These are phyloP conservation scores for Ustilago shanxiensis DNA, from an alignment of 1,284 basidiomycete species.

Conservation along the genomic window DNA sequence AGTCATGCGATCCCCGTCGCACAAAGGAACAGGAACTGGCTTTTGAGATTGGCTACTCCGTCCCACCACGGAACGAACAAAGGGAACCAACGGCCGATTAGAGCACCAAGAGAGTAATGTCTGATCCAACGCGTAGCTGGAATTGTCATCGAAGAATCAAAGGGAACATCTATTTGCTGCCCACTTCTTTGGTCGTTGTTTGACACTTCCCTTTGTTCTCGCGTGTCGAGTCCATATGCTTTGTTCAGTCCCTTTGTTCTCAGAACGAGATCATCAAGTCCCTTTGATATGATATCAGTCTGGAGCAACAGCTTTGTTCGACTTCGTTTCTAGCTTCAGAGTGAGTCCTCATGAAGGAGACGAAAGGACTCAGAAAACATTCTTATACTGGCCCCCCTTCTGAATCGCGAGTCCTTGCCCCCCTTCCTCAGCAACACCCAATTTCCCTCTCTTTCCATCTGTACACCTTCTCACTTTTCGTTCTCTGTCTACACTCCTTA, in stretches of 20 bases:
- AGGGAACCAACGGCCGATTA: too few species aligned
- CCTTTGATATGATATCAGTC: not conserved
- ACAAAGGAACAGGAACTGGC: not conserved
- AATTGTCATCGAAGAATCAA: conserved; percentile 3
- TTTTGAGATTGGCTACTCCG: not conserved
- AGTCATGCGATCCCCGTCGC: too few species aligned
- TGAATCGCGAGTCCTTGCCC: too few species aligned
- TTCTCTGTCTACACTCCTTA: not conserved
- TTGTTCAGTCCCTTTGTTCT: not conserved
- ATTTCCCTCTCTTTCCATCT: not conserved
- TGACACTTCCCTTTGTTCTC: conserved; percentile 13
- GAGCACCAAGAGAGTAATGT: too few species aligned
- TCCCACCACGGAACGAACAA: conserved; percentile 3
- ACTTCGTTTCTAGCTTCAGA: not conserved
- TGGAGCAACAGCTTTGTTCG: not conserved
- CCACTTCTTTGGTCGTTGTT: not conserved
- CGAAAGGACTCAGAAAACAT: not conserved
- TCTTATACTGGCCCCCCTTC: not conserved
- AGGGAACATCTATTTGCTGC: conserved; percentile 6
- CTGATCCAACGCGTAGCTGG: not conserved
- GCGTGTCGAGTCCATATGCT: not conserved
- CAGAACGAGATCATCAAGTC: not conserved
- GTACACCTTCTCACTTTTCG: not conserved
- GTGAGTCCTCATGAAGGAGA: not conserved
- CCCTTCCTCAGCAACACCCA: not conserved